Evolutionary conservation across 371 early-diverging fungal species (phyloP).

Genomic region (Circinella umbellata): DNA sequence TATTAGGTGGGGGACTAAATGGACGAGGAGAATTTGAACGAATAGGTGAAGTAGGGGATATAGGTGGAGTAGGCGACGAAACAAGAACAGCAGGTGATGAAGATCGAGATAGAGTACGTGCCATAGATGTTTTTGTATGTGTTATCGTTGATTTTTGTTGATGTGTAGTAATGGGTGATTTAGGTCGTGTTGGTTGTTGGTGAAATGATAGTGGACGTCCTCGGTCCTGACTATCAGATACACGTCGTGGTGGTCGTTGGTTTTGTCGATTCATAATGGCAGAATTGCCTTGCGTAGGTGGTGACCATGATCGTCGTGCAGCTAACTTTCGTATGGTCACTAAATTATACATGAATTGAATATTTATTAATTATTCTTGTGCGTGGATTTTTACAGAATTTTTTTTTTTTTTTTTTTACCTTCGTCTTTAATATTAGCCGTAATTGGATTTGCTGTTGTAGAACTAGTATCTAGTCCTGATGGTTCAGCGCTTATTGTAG

Average conservation of each 20-base stretch:
- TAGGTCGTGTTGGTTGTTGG: conserved; percentile 9
- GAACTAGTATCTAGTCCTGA: conserved; percentile 3
- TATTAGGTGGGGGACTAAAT: conserved; percentile 5
- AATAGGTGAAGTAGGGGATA: conserved; percentile 12
- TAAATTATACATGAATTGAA: not conserved
- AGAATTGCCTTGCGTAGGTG: conserved; percentile 11
- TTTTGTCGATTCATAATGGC: conserved; percentile 25
- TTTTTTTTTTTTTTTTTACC: not conserved
- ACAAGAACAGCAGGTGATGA: conserved; percentile 29
- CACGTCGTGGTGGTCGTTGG: conserved; percentile 23
- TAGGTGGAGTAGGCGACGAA: conserved; percentile 18
- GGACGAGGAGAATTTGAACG: conserved; percentile 21
- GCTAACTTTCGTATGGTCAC: conserved; percentile 23
- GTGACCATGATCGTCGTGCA: conserved; percentile 24
- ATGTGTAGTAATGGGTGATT: conserved; percentile 3
- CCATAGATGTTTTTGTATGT: conserved; percentile 28
- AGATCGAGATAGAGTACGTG: conserved; percentile 25
- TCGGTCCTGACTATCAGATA: conserved; percentile 18
- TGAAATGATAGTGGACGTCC: conserved; percentile 12
- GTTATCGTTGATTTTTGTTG: conserved; percentile 2
- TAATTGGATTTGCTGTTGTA: not conserved
- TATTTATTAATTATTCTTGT: no score
- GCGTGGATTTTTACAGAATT: no score
- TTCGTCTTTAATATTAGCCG: not conserved
- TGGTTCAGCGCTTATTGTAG: conserved; percentile 7